Base-by-base conservation (phyloP, 2,329 filamentous ascomycete genomes). In the Aspergillus viridinutans region DNA sequence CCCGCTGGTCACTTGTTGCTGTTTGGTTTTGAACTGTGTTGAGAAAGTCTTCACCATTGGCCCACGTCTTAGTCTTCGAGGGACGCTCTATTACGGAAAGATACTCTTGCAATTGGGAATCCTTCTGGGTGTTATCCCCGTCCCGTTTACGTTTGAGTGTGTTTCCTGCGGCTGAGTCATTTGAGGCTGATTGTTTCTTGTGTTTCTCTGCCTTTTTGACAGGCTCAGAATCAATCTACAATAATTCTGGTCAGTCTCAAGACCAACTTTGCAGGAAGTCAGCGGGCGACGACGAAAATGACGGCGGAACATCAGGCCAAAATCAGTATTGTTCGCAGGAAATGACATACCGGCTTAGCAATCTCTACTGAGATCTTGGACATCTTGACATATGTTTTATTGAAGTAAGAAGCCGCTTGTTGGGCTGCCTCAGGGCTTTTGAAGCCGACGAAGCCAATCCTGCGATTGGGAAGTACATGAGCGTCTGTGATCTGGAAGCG, bases 371-470 rank as follows among this genome's bases (percentile, higher is more conserved):
- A 83, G 68, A 99, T 92, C 79, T 88, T 95, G 57, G 92, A 96
- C 90, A 97, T 94, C 67, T 92, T 90, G 68, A 99, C 91, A 76
- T 92, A 99, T 61, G 92, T 88, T 72, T 85, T 90, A 80, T 99
- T 92, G 81, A 97, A 97, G 79, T 96, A 96, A 75, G 90, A 92
- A 72, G 95, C 89, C 48, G 94, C 93, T 69, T 87, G 85, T 56
- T 84, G 80, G 56, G 94, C 94, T 71, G 90, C 88, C 60, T 93
- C 85, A 14, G 89, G 80, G 52, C 85, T 90, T 77, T 90, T 92
- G 81, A 93, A 97, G 61, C 94, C 94, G 58, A 99, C 86, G 81
- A 96, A 99, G 66, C 92, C 94, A 75, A 99, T 97, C 65, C 92
- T 85, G 68, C 94, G 86, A 69, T 92, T 87, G 5, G 90, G 85